A percentile compares a stretch with the other conserved stretches of the same genome.
These are phyloP conservation scores for Bipolaris zeicola DNA, from an alignment of 2,329 filamentous ascomycete species.

Conservation along the genomic window DNA sequence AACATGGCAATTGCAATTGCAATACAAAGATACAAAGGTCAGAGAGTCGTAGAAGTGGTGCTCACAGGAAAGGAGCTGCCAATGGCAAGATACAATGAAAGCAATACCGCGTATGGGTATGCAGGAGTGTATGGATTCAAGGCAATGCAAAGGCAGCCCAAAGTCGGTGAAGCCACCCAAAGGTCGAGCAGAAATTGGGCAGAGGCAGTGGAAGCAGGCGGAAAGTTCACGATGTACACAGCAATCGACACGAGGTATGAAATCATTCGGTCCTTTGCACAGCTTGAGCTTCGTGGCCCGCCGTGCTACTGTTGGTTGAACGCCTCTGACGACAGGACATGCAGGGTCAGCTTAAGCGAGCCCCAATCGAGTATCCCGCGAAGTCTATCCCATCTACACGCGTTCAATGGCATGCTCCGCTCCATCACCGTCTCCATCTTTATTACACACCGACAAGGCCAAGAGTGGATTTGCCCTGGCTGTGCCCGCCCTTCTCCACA, in stretches of 20 bases:
- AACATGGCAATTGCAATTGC: conserved; percentile 36
- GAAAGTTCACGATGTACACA: conserved; percentile 15
- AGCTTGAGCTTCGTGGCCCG: conserved; percentile 25
- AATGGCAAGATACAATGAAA: conserved; percentile 6
- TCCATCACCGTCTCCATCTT: conserved; percentile 28
- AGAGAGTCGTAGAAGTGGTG: not conserved
- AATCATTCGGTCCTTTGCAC: conserved; percentile 16
- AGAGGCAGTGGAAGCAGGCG: conserved; percentile 8
- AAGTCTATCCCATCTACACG: conserved; percentile 13
- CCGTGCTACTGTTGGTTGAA: conserved; percentile 20
- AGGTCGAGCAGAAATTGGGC: not conserved
- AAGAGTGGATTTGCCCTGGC: conserved; percentile 18
- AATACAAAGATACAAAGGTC: conserved; percentile 6
- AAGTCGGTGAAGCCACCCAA: conserved; percentile 19
- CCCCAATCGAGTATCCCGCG: conserved; percentile 5
- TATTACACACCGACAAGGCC: conserved; percentile 18
- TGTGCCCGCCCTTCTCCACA: conserved; percentile 9
- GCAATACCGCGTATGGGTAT: conserved; percentile 1
- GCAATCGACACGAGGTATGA: conserved; percentile 6
- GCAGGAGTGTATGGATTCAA: not conserved
- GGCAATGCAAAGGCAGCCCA: conserved; percentile 2
- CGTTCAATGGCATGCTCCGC: conserved; percentile 13
- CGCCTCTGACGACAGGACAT: conserved; percentile 33
- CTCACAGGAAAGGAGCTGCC: not conserved
- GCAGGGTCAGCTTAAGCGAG: conserved; percentile 33